Conservation (phyloP, 768 basidiomycete species). For the Russula dissimulans region DNA sequence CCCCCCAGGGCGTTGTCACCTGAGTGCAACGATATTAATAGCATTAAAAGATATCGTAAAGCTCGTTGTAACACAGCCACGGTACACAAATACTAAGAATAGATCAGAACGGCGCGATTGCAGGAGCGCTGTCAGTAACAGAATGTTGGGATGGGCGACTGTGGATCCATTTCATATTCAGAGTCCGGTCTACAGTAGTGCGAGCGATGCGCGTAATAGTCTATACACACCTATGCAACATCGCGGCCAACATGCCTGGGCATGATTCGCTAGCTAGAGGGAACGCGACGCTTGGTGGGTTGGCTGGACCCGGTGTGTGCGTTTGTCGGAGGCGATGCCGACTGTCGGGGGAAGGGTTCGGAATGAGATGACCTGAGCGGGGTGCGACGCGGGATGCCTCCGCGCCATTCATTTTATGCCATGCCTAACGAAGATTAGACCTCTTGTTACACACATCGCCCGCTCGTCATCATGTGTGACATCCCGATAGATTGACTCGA, state of each 20-base stretch:
- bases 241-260: no score
- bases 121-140: no score
- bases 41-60: no score
- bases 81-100: not conserved
- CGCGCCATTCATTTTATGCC: not conserved
- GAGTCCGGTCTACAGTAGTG: no score
- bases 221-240: no score
- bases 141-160: not conserved
- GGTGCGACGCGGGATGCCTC: no score
- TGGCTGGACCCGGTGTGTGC: not conserved
- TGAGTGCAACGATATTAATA: not conserved
- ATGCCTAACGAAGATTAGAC: not conserved
- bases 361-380: no score
- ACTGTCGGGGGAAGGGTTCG: no score
- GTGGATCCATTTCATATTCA: not conserved
- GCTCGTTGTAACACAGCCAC: not conserved
- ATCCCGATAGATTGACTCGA: constrained; percentile 1
- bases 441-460: not conserved
- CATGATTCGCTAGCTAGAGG: no score
- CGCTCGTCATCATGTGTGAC: not conserved
- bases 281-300: no score
- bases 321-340: not conserved
- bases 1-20: not conserved
- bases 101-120: not conserved
- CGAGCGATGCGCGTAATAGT: no score